These are phyloP conservation scores for Fusarium denticulatum DNA, from an alignment of 2,329 filamentous ascomycete species.

Conservation along the genomic window DNA sequence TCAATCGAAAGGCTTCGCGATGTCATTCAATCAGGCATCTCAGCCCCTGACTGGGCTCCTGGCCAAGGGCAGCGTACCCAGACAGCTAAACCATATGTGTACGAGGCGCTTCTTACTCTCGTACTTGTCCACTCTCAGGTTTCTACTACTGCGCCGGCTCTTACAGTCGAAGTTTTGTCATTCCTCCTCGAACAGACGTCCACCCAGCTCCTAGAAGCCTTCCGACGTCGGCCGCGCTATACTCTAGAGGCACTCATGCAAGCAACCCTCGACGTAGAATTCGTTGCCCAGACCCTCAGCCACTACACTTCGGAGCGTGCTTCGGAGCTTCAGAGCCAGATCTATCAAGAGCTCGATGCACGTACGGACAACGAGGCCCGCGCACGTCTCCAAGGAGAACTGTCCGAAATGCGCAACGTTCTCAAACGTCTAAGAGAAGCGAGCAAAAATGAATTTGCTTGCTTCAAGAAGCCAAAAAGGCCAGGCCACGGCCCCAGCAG, in stretches of 20 bases:
- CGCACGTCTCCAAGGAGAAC: constrained; percentile 80
- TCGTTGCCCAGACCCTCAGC: constrained; percentile 90
- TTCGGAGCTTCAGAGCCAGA: constrained; percentile 83
- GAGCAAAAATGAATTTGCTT: constrained; percentile 87
- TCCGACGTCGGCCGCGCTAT: constrained; percentile 74
- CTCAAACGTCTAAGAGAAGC: constrained; percentile 85
- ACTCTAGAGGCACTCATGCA: constrained; percentile 89
- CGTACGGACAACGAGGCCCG: constrained; percentile 90
- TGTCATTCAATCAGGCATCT: constrained; percentile 79
- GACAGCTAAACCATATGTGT: constrained; percentile 88
- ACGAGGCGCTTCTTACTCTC: constrained; percentile 83
- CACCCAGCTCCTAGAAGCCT: constrained; percentile 81
- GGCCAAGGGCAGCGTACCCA: constrained; percentile 66
- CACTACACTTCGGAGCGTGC: constrained; percentile 89
- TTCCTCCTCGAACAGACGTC: constrained; percentile 87
- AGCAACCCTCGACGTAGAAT: constrained; percentile 96
- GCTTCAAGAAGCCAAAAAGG: constrained; percentile 75
- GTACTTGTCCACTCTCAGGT: constrained; percentile 94
- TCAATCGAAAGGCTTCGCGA: constrained; percentile 72
- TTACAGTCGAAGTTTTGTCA: constrained; percentile 84
- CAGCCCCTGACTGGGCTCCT: constrained; percentile 76
- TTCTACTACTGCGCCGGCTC: constrained; percentile 77
- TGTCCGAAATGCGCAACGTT: constrained; percentile 88
- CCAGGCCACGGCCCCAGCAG: constrained; percentile 47
- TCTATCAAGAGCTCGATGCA: constrained; percentile 90